These are phyloP conservation scores for Suillus tomentosus DNA, from an alignment of 768 basidiomycete species.

Conservation along the genomic window DNA sequence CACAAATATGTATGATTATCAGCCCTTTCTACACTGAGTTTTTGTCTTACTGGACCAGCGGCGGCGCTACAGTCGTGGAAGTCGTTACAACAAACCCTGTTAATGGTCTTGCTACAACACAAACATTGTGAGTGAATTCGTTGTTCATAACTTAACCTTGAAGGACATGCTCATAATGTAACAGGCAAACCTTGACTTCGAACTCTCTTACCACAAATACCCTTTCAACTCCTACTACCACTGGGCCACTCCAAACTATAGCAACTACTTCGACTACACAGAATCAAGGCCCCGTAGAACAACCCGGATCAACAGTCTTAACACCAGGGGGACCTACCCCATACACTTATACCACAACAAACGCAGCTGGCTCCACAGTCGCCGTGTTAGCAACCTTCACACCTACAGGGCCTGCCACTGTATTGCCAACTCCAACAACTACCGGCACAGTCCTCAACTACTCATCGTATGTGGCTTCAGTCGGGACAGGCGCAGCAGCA, in stretches of 20 bases:
- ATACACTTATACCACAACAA: slow-evolving; percentile 50
- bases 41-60: slow-evolving; percentile 26
- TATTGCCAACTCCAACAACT: slow-evolving; percentile 27
- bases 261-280: slow-evolving; percentile 23
- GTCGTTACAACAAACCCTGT: slow-evolving; percentile 42
- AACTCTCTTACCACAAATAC: slow-evolving; percentile 23
- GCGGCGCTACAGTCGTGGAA: slow-evolving; percentile 55
- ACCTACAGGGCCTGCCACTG: slow-evolving; percentile 32
- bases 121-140: slow-evolving; percentile 40
- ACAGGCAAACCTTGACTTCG: slow-evolving; percentile 20
- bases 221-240: slow-evolving; percentile 9
- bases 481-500: slow-evolving; percentile 33
- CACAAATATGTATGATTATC: slow-evolving; percentile 46
- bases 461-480: slow-evolving; percentile 30
- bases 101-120: slow-evolving; percentile 42
- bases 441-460: slow-evolving; percentile 32
- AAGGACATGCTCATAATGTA: slow-evolving; percentile 15
- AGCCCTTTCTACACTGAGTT: not conserved
- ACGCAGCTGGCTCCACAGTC: slow-evolving; percentile 32
- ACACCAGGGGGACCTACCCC: slow-evolving; percentile 50
- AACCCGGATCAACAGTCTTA: slow-evolving; percentile 43
- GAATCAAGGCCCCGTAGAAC: slow-evolving; percentile 56
- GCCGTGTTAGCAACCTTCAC: slow-evolving; percentile 30
- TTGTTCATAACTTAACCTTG: not conserved
- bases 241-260: slow-evolving; percentile 9